Base-by-base conservation (phyloP, 805 yeast genomes). In the Saturnispora halmiae region DNA sequence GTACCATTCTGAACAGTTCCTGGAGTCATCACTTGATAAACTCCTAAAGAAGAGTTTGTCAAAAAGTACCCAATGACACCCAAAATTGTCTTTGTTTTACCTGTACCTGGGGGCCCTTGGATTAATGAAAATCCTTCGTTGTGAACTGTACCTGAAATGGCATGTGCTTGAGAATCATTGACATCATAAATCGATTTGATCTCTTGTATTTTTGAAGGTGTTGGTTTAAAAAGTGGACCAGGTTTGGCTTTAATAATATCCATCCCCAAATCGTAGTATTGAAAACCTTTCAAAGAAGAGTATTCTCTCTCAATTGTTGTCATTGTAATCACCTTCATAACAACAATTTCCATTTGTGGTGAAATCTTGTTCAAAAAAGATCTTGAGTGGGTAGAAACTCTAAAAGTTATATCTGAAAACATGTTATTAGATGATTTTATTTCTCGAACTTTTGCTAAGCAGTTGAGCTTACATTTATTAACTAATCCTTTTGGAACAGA, bases 51-150 rank as follows among this genome's bases (percentile, higher is more conserved):
- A 8, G 32, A 32, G 20, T 57, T 47, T 0, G 84, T 71, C 32
- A 83, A 58, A 45, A 78, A 75, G 41, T 86, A 76, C 0, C 96
- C 96, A 25, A 90, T 74, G 37, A 90, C 79, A 19, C 96, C 96
- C 34, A 92, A 59, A 62, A 94, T 92, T 0, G 99, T 92, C 57
- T 90, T 94, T 1, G 99, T 94, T 59, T 92, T 92, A 66, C 99
- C 99, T 0, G 97, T 90, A 60, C 99, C 99, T 0, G 99, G 99
- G 0, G 99, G 99, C 43, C 96, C 99, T 63, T 92, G 98, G 58
- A 92, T 88, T 40, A 92, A 67, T 0, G 94, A 79, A 55, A 92
- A 86, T 0, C 98, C 99, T 1, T 67, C 67, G 7, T 72, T 66
- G 19, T 67, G 58, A 24, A 77, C 74, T 0, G 95, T 73, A 1